Conservation (phyloP, 306 rosid species). For the Corylus americana region DNA sequence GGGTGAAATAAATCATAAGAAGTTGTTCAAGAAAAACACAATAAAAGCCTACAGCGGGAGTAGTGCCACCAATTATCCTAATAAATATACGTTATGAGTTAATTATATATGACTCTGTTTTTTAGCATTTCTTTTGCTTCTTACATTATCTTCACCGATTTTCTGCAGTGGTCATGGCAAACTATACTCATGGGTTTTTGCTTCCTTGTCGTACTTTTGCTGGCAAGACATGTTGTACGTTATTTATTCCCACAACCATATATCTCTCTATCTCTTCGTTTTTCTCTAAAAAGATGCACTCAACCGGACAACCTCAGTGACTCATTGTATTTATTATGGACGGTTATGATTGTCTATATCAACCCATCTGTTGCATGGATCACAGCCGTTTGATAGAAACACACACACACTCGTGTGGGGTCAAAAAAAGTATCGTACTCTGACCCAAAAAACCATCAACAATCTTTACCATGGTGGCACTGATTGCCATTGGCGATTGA, state of each 20-base stretch:
- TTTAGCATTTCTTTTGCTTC: not conserved
- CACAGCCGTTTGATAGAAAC: not conserved
- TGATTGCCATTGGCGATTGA: not conserved
- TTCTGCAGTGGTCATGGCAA: conserved; percentile 99
- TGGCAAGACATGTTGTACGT: conserved; percentile 82
- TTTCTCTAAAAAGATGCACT: no score
- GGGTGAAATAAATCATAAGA: no score
- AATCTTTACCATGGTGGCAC: not conserved
- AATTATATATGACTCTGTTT: no score
- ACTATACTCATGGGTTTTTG: conserved; percentile 84
- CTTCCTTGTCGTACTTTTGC: conserved; percentile 70
- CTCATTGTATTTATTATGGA: not conserved
- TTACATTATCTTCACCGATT: not conserved
- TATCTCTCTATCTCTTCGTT: no score
- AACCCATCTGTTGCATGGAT: not conserved
- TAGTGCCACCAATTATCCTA: no score
- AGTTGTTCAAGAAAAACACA: no score
- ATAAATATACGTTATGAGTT: no score
- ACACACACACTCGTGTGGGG: not conserved
- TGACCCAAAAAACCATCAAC: not conserved
- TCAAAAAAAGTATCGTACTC: not conserved
- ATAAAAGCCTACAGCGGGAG: no score
- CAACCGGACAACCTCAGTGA: no score
- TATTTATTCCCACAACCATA: not conserved
- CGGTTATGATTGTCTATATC: not conserved